phyloP scores from a whole-genome alignment of 2,329 filamentous ascomycete species.

The Ophiostoma himal-ulmi region DNA sequence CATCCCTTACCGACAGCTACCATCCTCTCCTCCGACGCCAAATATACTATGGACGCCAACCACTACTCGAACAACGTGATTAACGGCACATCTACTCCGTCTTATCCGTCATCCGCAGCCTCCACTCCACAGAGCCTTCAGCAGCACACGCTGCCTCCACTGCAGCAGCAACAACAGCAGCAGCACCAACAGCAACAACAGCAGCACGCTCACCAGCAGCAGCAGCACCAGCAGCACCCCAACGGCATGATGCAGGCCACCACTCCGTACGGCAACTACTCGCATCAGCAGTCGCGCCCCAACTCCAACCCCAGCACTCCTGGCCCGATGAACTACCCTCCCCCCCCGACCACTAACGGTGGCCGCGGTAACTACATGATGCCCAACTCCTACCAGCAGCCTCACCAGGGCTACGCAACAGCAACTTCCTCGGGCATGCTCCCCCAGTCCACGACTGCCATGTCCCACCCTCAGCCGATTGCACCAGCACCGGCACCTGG shows the following conservation, averaged over 20 bases:
- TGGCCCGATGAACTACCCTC: slow-evolving; percentile 52
- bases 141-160: slow-evolving; percentile 31
- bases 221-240: slow-evolving; percentile 29
- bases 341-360: slow-evolving; percentile 41
- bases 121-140: slow-evolving; percentile 29
- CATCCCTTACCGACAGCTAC: slow-evolving; percentile 10
- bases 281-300: slow-evolving; percentile 57
- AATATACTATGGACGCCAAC: slow-evolving; percentile 31
- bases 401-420: slow-evolving; percentile 50
- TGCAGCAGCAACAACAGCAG: slow-evolving; percentile 38
- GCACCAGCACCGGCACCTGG: slow-evolving; percentile 61
- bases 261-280: slow-evolving; percentile 50
- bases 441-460: slow-evolving; percentile 59
- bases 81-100: slow-evolving; percentile 30
- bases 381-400: slow-evolving; percentile 47
- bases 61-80: slow-evolving; percentile 33
- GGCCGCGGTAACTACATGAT: slow-evolving; percentile 51
- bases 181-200: slow-evolving; percentile 37
- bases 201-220: slow-evolving; percentile 29
- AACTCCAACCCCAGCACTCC: slow-evolving; percentile 56
- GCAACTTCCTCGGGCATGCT: slow-evolving; percentile 52
- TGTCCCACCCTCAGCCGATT: slow-evolving; percentile 69
- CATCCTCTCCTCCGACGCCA: slow-evolving; percentile 19
- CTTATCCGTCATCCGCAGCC: slow-evolving; percentile 30
- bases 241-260: slow-evolving; percentile 46